Evolutionary conservation across 352 stramenopile genomes (phyloP), one percentile per base, ranked within the genome.

Genomic region (Thraustochytrium striatum): DNA sequence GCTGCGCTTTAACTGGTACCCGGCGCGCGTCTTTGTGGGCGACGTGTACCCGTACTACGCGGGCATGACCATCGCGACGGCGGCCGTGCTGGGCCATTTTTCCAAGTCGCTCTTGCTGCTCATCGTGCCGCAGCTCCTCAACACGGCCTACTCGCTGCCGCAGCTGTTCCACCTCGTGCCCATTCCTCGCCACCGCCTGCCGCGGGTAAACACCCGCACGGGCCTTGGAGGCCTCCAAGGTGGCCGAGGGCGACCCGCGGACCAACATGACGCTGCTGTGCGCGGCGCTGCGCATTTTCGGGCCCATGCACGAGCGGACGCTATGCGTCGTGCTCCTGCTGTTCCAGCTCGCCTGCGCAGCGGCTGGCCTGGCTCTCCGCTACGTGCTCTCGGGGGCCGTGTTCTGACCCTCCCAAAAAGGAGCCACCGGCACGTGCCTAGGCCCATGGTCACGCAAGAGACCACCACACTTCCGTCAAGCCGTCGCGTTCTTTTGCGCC

Each of bases 11-110:
- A 99, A 99, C 87, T 98, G 93, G 90, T 99, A 96, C 81, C 96
- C 96, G 30, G 92, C 96, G 39, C 87, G 85, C 21, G 92, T 98
- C 7, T 99, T 99, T 85, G 96, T 99, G 19, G 96, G 96, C 1
- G 96, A 99, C 85, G 99, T 96, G 13, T 99, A 97, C 84, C 98
- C 94, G 83, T 99, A 99, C 86, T 99, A 98, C 85, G 94, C 95
- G 2, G 96, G 96, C 43, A 98, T 99, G 94, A 97, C 94, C 0
- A 98, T 99, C 85, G 96, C 96, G 0, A 95, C 98, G 30, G 80
- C 73, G 33, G 93, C 91, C 32, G 96, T 97, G 68, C 83, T 97
- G 47, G 92, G 96, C 35, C 95, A 99, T 86, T 99, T 99, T 83
- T 96, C 87, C 88, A 99, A 99, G 86, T 99, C 95, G 13, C 86